phyloP scores from a whole-genome alignment of 2,329 filamentous ascomycete genomes.

The Ophiostoma triangulosporum region DNA sequence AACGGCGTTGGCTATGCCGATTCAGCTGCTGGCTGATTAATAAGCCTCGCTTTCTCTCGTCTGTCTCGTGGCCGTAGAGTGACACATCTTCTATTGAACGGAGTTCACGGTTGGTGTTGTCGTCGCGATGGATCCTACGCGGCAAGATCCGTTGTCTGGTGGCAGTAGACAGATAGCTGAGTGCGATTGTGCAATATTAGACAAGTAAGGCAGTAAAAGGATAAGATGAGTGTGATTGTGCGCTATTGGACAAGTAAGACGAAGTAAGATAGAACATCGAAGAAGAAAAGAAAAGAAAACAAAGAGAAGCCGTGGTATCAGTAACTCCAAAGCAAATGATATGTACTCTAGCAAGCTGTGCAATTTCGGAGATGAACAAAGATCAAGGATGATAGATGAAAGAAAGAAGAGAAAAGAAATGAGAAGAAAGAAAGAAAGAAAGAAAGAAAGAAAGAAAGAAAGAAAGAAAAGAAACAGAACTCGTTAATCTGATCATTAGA shows the following conservation, averaged over 20 bases:
- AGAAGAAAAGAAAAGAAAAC: not conserved
- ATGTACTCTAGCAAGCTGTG: not conserved
- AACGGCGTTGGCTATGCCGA: too few species aligned
- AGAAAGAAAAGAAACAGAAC: not conserved
- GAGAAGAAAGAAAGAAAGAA: not conserved
- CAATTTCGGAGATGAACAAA: not conserved
- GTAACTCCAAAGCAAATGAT: slow-evolving; percentile 1
- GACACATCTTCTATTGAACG: not conserved
- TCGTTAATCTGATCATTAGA: too few species aligned
- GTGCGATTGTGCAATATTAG: too few species aligned
- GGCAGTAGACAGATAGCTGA: too few species aligned
- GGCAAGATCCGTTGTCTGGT: too few species aligned
- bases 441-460: not conserved
- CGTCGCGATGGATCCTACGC: not conserved
- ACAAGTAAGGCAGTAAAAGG: not conserved
- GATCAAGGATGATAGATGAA: not conserved
- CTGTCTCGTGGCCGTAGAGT: not conserved
- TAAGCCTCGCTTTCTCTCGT: not conserved
- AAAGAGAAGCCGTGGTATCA: not conserved
- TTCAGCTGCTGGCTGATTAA: too few species aligned
- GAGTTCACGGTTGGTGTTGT: not conserved
- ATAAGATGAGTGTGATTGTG: not conserved
- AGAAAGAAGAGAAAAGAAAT: not conserved
- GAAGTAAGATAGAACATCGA: not conserved
- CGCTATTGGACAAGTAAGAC: not conserved